Base-by-base conservation (phyloP, 345 rosid genomes). In the Balakata baccata region DNA sequence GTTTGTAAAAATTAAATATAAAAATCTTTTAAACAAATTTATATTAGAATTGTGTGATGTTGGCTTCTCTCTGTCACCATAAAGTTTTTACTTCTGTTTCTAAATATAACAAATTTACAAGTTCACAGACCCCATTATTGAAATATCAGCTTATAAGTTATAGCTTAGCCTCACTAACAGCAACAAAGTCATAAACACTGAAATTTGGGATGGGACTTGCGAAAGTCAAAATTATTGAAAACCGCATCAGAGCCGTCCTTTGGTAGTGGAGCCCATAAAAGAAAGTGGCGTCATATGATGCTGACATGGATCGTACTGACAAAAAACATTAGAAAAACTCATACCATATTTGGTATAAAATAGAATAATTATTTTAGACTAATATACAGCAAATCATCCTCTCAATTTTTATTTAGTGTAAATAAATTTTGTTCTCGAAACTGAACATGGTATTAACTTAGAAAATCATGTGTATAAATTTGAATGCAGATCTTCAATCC, bases 241-340 rank as follows among this genome's bases (percentile, higher is more conserved):
- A 29, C 34, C 34, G 29, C 63, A 84, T 84, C 80, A 53, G 51
- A 58, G 17, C 85, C 77, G 72, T 82, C 79, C 68, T 53, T 65
- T 5, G 34, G 6, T 4, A 10, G 4, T 7, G 20, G 66, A 29
- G 25, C 68, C 75, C 50, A 38, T 68, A 45, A 37, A 6, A 8
- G 6, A 29, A 9, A 22, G 45, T 37, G 29, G 77, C 13, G 56
- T 38, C 77, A 58, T 6, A 29, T 29, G 0, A 23, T 11, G 67
- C 71, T 77, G 81, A 84, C 74, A 69, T 56, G 75, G 78, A 75
- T 66, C 34, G 34, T 29, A 29, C 1, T 29, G 34, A 29, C 34
- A n/a, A n/a, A n/a, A n/a, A n/a, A n/a, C n/a, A n/a, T n/a, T n/a
- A n/a, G n/a, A n/a, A n/a, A n/a, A n/a, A n/a, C n/a, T n/a, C n/a